Percentiles rank a stretch among this genome's conserved stretches.
These are phyloP conservation scores for Trichosporon coremiiforme DNA, from an alignment of 1,284 basidiomycete genomes.

Conservation along the genomic window DNA sequence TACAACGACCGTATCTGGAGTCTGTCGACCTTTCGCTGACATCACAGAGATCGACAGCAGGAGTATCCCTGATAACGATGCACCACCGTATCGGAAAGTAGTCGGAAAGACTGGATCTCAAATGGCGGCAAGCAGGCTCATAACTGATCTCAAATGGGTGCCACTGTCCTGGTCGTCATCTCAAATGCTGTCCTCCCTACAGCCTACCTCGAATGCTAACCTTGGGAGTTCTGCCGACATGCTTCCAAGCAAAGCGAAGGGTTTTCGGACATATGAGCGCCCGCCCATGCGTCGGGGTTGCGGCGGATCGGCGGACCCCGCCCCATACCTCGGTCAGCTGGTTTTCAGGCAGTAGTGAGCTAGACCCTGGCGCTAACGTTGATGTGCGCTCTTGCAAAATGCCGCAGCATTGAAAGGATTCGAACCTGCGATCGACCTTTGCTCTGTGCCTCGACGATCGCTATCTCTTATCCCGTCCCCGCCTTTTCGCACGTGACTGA, in stretches of 20 bases:
- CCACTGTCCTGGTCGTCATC: neutral
- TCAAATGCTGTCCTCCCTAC: neutral
- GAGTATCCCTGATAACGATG: neutral
- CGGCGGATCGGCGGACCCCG: neutral
- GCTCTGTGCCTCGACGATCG: neutral
- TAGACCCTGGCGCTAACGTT: neutral
- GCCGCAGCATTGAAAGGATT: neutral
- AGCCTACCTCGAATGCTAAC: neutral
- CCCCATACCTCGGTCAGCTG: neutral
- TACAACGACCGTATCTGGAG: neutral
- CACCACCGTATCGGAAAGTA: neutral
- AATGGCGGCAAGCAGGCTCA: neutral
- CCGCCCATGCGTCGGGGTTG: neutral
- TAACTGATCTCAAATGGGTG: neutral
- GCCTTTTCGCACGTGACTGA: neutral
- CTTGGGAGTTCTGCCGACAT: neutral
- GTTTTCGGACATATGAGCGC: neutral
- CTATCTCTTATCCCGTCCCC: slow-evolving; percentile 3
- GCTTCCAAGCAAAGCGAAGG: neutral
- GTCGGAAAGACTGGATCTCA: neutral
- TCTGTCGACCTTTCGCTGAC: slow-evolving; percentile 1
- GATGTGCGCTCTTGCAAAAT: neutral
- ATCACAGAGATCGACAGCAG: neutral
- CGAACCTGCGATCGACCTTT: neutral
- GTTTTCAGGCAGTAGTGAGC: neutral